Conservation (phyloP, 164 flowering plant genomes). For the Santalum album region DNA sequence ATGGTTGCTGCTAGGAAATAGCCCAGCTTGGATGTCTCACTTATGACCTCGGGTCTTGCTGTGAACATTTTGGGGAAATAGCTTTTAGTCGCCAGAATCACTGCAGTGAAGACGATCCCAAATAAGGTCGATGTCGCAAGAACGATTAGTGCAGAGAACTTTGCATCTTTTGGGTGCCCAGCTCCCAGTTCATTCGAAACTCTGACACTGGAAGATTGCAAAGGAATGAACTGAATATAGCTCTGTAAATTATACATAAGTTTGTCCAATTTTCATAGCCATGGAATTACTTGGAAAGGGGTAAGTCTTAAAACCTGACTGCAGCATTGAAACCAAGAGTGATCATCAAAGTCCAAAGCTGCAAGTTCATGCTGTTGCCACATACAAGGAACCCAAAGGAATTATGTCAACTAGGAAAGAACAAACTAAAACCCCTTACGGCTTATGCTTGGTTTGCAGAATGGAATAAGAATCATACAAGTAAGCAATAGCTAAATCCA, state of each 20-base stretch:
- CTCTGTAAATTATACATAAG: too few relatives aligned
- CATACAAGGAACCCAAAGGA: not conserved
- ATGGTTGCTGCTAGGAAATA: constrained; percentile 37
- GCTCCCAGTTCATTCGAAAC: constrained; percentile 59
- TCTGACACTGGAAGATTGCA: constrained; percentile 26
- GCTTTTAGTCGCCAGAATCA: constrained; percentile 13
- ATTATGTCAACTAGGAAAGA: too few relatives aligned
- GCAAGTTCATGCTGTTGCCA: constrained; percentile 38
- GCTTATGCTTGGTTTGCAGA: too few relatives aligned
- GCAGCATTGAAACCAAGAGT: constrained; percentile 37
- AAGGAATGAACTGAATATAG: not conserved
- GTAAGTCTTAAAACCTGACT: not conserved
- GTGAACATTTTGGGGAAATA: constrained; percentile 33
- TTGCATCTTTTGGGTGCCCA: constrained; percentile 36
- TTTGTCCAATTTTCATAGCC: too few relatives aligned
- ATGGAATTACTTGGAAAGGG: not conserved
- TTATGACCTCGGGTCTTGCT: constrained; percentile 16
- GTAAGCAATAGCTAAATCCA: too few relatives aligned
- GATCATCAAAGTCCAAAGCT: constrained; percentile 42
- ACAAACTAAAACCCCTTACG: too few relatives aligned
- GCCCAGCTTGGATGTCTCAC: constrained; percentile 28
- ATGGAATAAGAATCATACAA: too few relatives aligned
- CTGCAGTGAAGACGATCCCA: constrained; percentile 26
- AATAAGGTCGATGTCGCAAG: constrained; percentile 21
- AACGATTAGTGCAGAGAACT: constrained; percentile 27